Percentiles rank a stretch among this genome's conserved stretches.
Conservation (phyloP, 331 rosid genomes). For the Saraca asoca region DNA sequence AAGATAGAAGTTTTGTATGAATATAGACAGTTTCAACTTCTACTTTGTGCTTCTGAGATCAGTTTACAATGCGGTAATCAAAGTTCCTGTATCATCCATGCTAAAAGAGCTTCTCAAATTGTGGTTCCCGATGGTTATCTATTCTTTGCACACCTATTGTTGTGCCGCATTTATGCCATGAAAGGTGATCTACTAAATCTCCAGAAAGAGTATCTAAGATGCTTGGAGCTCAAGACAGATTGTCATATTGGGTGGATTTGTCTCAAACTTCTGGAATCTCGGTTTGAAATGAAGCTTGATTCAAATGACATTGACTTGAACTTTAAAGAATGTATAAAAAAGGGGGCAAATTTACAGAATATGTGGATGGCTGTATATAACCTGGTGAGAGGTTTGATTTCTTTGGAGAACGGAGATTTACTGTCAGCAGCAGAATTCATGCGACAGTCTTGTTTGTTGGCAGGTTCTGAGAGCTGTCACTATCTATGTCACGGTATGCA, state of each 20-base stretch:
- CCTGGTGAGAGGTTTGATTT: constrained; percentile 63
- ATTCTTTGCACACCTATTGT: constrained; percentile 77
- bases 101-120: constrained; percentile 63
- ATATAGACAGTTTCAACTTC: constrained; percentile 76
- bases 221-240: constrained; percentile 76
- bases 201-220: constrained; percentile 56
- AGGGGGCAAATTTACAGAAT: constrained; percentile 45
- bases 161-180: constrained; percentile 75
- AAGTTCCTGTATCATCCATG: constrained; percentile 58
- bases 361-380: constrained; percentile 64
- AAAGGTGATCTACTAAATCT: constrained; percentile 57
- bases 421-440: constrained; percentile 71
- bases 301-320: constrained; percentile 47
- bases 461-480: constrained; percentile 66
- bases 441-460: constrained; percentile 67
- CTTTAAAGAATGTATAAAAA: constrained; percentile 52
- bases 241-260: constrained; percentile 79
- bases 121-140: constrained; percentile 60
- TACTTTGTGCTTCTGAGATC: constrained; percentile 89
- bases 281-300: constrained; percentile 45
- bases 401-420: constrained; percentile 57
- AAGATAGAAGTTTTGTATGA: constrained; percentile 40
- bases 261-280: constrained; percentile 74
- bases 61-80: constrained; percentile 70
- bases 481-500: constrained; percentile 77